Evolutionary conservation across 2,329 filamentous ascomycete genomes (phyloP).

Genomic region (Xylariales sp.): DNA sequence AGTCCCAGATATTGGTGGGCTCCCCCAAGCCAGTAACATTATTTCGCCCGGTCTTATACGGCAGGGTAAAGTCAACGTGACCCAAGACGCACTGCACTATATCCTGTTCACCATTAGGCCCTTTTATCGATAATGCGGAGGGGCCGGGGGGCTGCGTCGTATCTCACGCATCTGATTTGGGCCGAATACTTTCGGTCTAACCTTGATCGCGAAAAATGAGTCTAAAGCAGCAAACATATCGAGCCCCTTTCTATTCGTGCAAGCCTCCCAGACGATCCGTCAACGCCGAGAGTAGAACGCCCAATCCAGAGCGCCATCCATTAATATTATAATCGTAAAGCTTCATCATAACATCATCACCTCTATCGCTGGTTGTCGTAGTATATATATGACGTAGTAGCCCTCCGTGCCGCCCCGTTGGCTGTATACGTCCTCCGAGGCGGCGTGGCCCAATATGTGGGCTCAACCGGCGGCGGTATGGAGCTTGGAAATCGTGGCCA

Average conservation of each 20-base stretch:
- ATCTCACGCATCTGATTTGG: neutral
- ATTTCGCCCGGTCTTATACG: neutral
- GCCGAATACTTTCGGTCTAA: neutral
- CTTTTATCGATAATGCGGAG: neutral
- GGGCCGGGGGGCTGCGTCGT: neutral
- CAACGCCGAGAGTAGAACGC: neutral
- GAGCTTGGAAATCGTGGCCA: constrained; percentile 44
- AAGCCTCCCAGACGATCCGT: neutral
- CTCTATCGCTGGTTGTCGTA: constrained; percentile 6
- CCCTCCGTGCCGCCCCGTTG: constrained; percentile 16
- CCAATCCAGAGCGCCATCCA: neutral
- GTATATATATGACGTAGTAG: constrained; percentile 13
- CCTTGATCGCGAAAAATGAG: neutral
- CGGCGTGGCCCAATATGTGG: constrained; percentile 36
- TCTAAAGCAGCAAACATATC: neutral
- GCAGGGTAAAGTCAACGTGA: neutral
- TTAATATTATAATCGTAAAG: neutral
- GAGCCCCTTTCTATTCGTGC: neutral
- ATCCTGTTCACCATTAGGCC: neutral
- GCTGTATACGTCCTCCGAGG: constrained; percentile 29
- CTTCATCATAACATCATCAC: neutral
- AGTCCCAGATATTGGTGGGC: neutral
- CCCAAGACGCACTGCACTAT: neutral
- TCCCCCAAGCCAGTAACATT: neutral
- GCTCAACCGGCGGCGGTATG: constrained; percentile 43